These are phyloP conservation scores for Trichophyton equinum DNA, from an alignment of 2,329 filamentous ascomycete genomes.

Conservation along the genomic window DNA sequence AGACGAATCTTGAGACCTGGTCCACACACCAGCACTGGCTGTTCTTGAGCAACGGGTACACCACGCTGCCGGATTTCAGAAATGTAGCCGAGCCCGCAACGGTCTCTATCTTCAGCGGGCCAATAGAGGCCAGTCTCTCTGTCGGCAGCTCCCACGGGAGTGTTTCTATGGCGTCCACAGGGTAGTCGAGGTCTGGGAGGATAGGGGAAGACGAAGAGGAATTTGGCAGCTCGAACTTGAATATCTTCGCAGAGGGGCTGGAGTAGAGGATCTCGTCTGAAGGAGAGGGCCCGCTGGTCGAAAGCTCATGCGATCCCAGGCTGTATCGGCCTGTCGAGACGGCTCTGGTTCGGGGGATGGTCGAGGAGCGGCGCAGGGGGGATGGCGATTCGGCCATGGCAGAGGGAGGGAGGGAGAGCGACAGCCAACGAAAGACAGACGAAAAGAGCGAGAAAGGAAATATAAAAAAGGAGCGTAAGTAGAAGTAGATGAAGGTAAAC, in stretches of 20 bases:
- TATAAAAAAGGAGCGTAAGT: background rate
- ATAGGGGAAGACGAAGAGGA: constrained; percentile 29
- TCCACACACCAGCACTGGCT: constrained; percentile 93
- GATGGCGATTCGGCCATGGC: constrained; percentile 8
- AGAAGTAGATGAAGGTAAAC: background rate
- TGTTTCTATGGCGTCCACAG: constrained; percentile 45
- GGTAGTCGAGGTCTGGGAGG: constrained; percentile 35
- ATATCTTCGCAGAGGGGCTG: constrained; percentile 60
- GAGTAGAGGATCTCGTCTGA: constrained; percentile 48
- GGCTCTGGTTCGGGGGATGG: constrained; percentile 25
- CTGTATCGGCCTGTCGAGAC: constrained; percentile 19
- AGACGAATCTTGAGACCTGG: constrained; percentile 69
- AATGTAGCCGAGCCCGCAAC: constrained; percentile 79
- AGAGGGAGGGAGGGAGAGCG: background rate
- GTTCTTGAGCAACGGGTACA: constrained; percentile 77
- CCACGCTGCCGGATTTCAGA: constrained; percentile 67
- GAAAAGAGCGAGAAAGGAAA: background rate
- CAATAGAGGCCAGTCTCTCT: constrained; percentile 72
- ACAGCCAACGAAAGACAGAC: background rate
- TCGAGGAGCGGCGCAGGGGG: constrained; percentile 15
- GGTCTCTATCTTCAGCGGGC: constrained; percentile 69
- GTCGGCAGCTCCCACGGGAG: constrained; percentile 63
- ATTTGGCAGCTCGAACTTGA: constrained; percentile 44
- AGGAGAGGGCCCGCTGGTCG: constrained; percentile 16
- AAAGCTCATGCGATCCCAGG: constrained; percentile 10